A percentile compares a stretch with the other conserved stretches of the same genome.
Conservation (phyloP, 164 flowering plant genomes). For the Umbellularia californica region DNA sequence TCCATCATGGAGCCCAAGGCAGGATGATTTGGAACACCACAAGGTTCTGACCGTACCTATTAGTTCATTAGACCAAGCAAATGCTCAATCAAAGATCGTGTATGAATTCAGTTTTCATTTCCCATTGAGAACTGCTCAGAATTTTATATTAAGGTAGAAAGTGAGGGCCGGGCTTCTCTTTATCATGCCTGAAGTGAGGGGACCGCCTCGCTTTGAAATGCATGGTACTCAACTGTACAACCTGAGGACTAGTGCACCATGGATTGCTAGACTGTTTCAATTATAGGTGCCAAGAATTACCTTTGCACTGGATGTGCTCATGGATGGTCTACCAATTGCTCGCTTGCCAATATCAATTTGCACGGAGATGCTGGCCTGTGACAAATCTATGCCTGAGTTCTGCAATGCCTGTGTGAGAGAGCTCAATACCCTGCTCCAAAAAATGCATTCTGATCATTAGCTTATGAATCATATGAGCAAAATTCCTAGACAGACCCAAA, state of each 20-base stretch:
- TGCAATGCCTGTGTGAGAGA: conserved; percentile 76
- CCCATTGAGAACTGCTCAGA: not conserved
- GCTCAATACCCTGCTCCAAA: conserved; percentile 61
- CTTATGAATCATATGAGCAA: not conserved
- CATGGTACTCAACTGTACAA: not conserved
- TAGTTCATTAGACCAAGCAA: too few relatives aligned
- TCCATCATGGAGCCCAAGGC: not conserved
- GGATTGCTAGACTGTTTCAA: not conserved
- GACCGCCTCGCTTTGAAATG: not conserved
- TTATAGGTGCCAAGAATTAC: conserved; percentile 22
- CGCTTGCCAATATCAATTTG: conserved; percentile 85
- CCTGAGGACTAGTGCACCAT: not conserved
- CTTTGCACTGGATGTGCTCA: conserved; percentile 34
- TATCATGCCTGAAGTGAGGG: not conserved
- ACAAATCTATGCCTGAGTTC: conserved; percentile 81
- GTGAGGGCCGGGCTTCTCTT: too few relatives aligned
- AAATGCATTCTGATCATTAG: not conserved
- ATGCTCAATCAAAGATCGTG: not conserved
- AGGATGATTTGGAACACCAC: too few relatives aligned
- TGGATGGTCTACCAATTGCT: conserved; percentile 23
- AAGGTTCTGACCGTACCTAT: too few relatives aligned
- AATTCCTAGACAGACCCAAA: not conserved
- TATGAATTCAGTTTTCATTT: not conserved
- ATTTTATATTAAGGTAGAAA: not conserved
- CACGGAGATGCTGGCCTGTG: conserved; percentile 85